Conservation (phyloP, 768 basidiomycete genomes). For the Neoboletus subvelutipes region DNA sequence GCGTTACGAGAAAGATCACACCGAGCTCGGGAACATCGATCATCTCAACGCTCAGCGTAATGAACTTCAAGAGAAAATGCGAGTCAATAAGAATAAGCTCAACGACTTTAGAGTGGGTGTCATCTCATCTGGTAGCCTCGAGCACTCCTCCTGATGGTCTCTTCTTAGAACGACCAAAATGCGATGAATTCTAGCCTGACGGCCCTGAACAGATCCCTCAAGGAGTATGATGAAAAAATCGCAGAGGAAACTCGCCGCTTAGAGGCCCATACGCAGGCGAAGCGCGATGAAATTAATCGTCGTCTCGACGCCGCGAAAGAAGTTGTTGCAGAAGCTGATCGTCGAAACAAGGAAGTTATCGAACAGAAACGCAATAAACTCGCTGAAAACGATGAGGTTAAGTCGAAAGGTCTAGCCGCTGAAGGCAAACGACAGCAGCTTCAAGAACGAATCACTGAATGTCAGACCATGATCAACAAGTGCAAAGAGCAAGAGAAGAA, state of each 20-base stretch:
- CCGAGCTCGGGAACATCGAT: slow-evolving; percentile 46
- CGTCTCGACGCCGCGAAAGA: slow-evolving; percentile 49
- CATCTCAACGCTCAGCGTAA: slow-evolving; percentile 41
- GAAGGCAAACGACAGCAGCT: slow-evolving; percentile 35
- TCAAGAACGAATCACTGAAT: slow-evolving; percentile 44
- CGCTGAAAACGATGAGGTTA: slow-evolving; percentile 30
- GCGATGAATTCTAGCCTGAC: slow-evolving; percentile 46
- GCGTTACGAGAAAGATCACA: slow-evolving; percentile 39
- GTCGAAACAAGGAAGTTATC: slow-evolving; percentile 28
- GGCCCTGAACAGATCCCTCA: slow-evolving; percentile 33
- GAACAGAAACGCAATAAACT: slow-evolving; percentile 36
- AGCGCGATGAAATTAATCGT: slow-evolving; percentile 55
- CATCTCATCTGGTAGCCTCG: neutral
- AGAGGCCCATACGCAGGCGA: slow-evolving; percentile 57
- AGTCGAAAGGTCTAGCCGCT: slow-evolving; percentile 36
- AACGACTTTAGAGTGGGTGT: slow-evolving; percentile 43
- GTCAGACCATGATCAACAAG: slow-evolving; percentile 48
- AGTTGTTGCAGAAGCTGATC: slow-evolving; percentile 40
- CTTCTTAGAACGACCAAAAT: slow-evolving; percentile 47
- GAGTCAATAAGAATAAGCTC: slow-evolving; percentile 45
- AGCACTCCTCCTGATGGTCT: slow-evolving; percentile 1
- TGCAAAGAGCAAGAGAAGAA: slow-evolving; percentile 55
- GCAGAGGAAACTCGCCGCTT: slow-evolving; percentile 51
- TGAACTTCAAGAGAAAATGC: slow-evolving; percentile 41
- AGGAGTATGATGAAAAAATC: slow-evolving; percentile 46